phyloP scores from a whole-genome alignment of 1,139 yeast genomes.

The Yarrowia galli region DNA sequence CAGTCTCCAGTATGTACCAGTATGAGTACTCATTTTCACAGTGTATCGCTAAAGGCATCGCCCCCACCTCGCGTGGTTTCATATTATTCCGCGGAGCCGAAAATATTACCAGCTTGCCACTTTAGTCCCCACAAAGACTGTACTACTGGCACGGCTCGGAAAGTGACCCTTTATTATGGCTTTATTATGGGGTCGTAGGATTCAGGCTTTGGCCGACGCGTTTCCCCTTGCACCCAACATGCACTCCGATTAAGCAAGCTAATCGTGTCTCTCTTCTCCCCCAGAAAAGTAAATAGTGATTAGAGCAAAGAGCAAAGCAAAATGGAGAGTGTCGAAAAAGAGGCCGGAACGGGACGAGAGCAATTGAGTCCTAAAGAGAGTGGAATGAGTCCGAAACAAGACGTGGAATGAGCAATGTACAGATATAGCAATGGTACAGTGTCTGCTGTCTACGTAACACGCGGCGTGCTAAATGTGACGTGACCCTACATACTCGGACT shows the following conservation, averaged over 20 bases:
- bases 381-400: too few relatives aligned
- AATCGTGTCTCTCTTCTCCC: not conserved
- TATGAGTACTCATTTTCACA: too few relatives aligned
- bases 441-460: too few relatives aligned
- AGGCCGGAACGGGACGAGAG: not conserved
- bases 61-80: too few relatives aligned
- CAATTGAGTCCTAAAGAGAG: not conserved
- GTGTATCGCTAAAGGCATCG: too few relatives aligned
- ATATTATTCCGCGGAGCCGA: not conserved
- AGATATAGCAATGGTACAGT: not conserved
- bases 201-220: not conserved
- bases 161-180: too few relatives aligned
- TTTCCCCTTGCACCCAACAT: not conserved
- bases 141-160: too few relatives aligned
- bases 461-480: too few relatives aligned
- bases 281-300: too few relatives aligned
- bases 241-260: conserved; percentile 29
- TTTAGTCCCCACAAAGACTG: not conserved
- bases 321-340: not conserved
- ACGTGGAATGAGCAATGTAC: not conserved
- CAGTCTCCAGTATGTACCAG: too few relatives aligned
- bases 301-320: not conserved
- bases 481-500: not conserved
- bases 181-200: not conserved
- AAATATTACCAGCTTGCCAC: not conserved